Evolutionary conservation across 108 stramenopile genomes (phyloP), one percentile per base, ranked within the genome.

Genomic region (Pseudonitzschia multiseries): DNA sequence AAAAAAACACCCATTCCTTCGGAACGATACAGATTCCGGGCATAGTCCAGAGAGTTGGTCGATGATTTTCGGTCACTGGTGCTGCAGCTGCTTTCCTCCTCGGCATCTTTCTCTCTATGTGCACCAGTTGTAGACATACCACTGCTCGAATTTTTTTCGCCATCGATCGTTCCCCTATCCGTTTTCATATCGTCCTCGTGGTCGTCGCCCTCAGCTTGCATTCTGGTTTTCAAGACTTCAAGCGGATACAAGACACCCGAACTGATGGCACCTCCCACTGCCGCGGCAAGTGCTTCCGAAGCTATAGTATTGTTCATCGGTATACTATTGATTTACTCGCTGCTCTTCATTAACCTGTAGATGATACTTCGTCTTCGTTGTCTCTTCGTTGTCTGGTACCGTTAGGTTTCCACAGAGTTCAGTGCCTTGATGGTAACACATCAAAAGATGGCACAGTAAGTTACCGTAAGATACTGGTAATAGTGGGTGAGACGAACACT

Each of bases 151-250:
- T 26, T 56, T 24, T 1, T 43, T 61, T 68, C 24, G 59, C 50
- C 29, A 65, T 28, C 28, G 63, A 71, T 17, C 9, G 4, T 9
- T 4, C 10, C n/a, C 2, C 21, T 69, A 36, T 36, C 6, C 6
- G 36, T 36, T 36, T 14, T 53, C 8, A 76, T 75, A 17, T 72
- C 68, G 29, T 73, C 62, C 26, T 63, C 57, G n/a, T 76, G 68
- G 43, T 26, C 46, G 18, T 68, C 52, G 42, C 69, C 70, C 51
- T 87, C 81, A 8, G 92, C 92, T 77, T 90, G 89, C 89, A 93
- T 90, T 24, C 86, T 82, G 0, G 92, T 93, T 70, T 93, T 93
- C 62, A 93, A 65, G 0, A 93, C 88, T 76, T 93, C 92, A n/a
- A 93, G 78, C 4, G 92, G 92, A 74, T 89, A 93, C 57, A 93